Conservation (phyloP, 164 flowering plant genomes). For the Magnolia officinalis region DNA sequence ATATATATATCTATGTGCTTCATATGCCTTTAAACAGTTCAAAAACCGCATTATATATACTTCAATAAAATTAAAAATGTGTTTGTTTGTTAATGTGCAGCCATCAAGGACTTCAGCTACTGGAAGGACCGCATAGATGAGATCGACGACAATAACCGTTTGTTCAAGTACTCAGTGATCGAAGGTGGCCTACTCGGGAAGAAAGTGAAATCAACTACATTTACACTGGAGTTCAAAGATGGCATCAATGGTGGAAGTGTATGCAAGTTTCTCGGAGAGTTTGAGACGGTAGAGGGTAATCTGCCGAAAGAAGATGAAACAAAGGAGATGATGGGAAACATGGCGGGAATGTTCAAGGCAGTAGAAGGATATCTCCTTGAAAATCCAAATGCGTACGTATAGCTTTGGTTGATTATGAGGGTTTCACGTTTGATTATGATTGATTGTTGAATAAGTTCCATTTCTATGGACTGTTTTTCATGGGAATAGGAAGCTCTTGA, state of each 20-base stretch:
- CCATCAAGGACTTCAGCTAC: background rate
- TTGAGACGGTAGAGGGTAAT: background rate
- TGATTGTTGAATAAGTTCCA: too few species aligned
- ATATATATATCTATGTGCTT: background rate
- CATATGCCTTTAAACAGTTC: background rate
- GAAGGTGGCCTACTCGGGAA: constrained; percentile 9
- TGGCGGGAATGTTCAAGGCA: constrained; percentile 5
- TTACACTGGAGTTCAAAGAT: constrained; percentile 3
- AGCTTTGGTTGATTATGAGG: background rate
- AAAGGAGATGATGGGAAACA: constrained; percentile 2
- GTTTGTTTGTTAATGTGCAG: background rate
- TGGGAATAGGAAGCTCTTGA: too few species aligned
- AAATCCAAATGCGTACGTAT: constrained; percentile 1
- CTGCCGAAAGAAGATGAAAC: background rate
- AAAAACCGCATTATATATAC: background rate
- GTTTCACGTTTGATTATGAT: too few species aligned
- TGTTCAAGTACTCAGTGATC: background rate
- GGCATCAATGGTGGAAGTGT: background rate
- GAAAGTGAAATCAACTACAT: background rate
- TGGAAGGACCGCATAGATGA: constrained; percentile 5
- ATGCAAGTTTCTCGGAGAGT: background rate
- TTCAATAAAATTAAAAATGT: background rate
- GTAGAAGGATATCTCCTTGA: constrained; percentile 2
- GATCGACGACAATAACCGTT: background rate
- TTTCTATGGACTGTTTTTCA: too few species aligned